Percentiles rank a stretch among this genome's conserved stretches.
Conservation (phyloP, 225 moss, liverwort and hornwort species). For the Ulota crispa region DNA sequence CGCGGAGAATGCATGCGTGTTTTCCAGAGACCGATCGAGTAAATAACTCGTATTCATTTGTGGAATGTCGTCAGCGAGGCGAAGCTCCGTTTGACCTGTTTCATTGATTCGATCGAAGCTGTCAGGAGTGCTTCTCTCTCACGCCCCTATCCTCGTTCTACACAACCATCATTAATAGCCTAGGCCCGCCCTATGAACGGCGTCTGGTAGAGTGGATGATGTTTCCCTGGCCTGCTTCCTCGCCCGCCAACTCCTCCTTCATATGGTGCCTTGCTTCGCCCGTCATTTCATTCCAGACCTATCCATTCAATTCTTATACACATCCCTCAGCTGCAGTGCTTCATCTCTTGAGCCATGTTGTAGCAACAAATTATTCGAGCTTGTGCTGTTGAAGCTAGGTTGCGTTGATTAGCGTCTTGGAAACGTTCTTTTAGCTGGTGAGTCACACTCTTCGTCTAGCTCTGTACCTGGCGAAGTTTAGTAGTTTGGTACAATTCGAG, state of each 20-base stretch:
- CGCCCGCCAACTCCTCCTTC: not conserved
- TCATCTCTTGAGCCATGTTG: not conserved
- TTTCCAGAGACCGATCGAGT: not conserved
- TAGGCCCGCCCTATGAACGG: not conserved
- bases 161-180: not conserved
- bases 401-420: not conserved
- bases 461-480: not conserved
- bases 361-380: not conserved
- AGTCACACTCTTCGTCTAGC: not conserved
- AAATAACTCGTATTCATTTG: not conserved
- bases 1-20: not conserved
- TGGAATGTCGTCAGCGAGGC: not conserved
- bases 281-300: not conserved
- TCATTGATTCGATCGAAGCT: constrained; percentile 2
- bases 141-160: not conserved
- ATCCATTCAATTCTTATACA: not conserved
- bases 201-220: not conserved
- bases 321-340: not conserved
- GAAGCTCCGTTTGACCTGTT: not conserved
- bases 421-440: not conserved
- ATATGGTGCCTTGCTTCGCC: constrained; percentile 31
- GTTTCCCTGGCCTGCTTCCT: not conserved
- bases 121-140: not conserved
- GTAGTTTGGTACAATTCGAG: not conserved
- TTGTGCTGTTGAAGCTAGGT: not conserved